Evolutionary conservation across 768 basidiomycete genomes (phyloP), one percentile per base, ranked within the genome.

Genomic region (Leccinum uliginosum): DNA sequence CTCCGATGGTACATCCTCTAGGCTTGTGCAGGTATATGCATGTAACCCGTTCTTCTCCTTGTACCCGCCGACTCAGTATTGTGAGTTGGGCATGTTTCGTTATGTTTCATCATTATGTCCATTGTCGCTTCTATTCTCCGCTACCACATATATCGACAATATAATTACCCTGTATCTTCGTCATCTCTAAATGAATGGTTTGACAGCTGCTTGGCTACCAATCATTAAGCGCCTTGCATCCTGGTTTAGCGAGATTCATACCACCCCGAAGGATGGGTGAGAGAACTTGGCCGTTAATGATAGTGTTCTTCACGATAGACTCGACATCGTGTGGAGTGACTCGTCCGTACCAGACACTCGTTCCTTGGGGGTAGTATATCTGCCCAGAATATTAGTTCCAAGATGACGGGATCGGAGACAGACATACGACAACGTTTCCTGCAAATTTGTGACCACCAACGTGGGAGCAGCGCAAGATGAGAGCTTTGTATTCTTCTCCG

Each of bases 361-460:
- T 82, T 21, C 94, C 94, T 55, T 84, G 81, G 0, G 94, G 93
- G 47, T 85, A 91, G 71, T 91, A 87, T 66, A 98, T 91, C 89
- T 94, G 54, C 17, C 34, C 8, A 44, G 10, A 59, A 32, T 43
- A 48, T 48, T 4, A 58, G 14, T 30, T 24, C 26, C 4, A 4
- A 30, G 40, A 32, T 40, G 14, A 52, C 27, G 17, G 12, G 43
- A 48, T 45, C n/a, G 24, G 17, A 54, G 21, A 6, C 53, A 50
- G 38, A 83, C 92, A 64, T 69, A 93, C 93, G 58, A 93, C 85
- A 63, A 90, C 86, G 65, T 95, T 94, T 40, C 94, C 94, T 35
- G 92, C 88, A 68, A 87, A 98, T 64, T 87, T 87, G 76, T 98
- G 96, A 3, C 95, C 94, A 21, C 96, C 95, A 44, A 94, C 78